Percentiles rank a stretch among this genome's conserved stretches.
phyloP scores from a whole-genome alignment of 2,329 filamentous ascomycete genomes.

The Colletotrichum liriopes region DNA sequence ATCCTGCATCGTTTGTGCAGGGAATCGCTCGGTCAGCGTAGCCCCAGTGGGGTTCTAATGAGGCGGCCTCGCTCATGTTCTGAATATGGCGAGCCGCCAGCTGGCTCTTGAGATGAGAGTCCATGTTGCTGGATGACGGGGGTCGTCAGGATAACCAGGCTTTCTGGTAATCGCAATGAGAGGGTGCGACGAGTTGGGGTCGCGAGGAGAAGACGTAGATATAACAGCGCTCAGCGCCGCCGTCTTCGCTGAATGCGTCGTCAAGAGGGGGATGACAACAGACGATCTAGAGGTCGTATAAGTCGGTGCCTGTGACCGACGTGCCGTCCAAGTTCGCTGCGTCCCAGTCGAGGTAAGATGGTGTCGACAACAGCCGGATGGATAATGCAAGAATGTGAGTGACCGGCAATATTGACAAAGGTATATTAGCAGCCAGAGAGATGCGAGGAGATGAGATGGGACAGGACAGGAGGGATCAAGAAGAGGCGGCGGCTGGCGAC shows the following conservation, averaged over 20 bases:
- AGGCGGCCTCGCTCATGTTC: constrained; percentile 55
- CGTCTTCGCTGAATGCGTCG: neutral
- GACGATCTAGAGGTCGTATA: neutral
- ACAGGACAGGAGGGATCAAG: neutral
- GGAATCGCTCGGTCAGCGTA: constrained; percentile 62
- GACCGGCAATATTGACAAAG: neutral
- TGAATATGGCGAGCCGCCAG: constrained; percentile 55
- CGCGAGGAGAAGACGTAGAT: neutral
- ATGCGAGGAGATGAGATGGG: neutral
- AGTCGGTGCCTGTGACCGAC: neutral
- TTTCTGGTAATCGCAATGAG: neutral
- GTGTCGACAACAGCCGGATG: neutral
- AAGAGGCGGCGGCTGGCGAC: neutral
- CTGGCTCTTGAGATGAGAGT: constrained; percentile 24
- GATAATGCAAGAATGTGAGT: neutral
- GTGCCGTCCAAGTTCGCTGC: neutral
- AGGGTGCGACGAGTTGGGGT: neutral
- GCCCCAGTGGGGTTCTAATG: constrained; percentile 62
- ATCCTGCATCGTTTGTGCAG: constrained; percentile 63
- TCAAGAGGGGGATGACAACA: neutral
- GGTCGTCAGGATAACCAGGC: neutral
- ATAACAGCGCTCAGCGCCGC: constrained; percentile 22
- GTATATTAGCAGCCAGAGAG: neutral
- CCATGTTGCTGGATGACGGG: constrained; percentile 29
- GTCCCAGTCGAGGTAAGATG: neutral